Percentiles rank a stretch among this genome's conserved stretches.
These are phyloP conservation scores for Cercospora brassicicola DNA, from an alignment of 2,329 filamentous ascomycete genomes.

Conservation along the genomic window DNA sequence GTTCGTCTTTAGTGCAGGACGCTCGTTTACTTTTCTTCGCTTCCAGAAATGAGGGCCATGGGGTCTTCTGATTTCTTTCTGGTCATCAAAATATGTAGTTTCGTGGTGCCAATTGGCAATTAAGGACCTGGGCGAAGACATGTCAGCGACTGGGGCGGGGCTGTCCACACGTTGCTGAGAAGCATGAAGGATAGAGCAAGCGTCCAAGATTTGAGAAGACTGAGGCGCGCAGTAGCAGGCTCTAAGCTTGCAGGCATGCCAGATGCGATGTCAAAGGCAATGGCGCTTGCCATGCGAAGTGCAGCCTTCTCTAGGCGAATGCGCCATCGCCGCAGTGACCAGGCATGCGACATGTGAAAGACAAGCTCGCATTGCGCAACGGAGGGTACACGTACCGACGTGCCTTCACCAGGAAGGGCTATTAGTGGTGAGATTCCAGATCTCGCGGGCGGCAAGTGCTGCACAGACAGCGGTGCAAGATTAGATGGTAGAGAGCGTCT, in stretches of 20 bases:
- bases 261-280: slow-evolving; percentile 22
- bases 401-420: slow-evolving; percentile 38
- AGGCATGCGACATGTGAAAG: slow-evolving; percentile 17
- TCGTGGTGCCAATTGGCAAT: slow-evolving; percentile 30
- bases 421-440: slow-evolving; percentile 38
- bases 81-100: slow-evolving; percentile 21
- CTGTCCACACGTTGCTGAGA: neutral
- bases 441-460: slow-evolving; percentile 36
- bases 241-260: slow-evolving; percentile 8
- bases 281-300: slow-evolving; percentile 31
- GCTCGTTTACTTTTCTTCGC: slow-evolving; percentile 33
- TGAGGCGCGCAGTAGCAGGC: slow-evolving; percentile 4
- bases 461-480: slow-evolving; percentile 29
- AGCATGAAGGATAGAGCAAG: slow-evolving; percentile 3
- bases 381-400: slow-evolving; percentile 34
- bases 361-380: slow-evolving; percentile 26
- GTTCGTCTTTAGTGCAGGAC: slow-evolving; percentile 4
- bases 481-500: slow-evolving; percentile 26
- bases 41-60: slow-evolving; percentile 33
- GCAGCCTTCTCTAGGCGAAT: slow-evolving; percentile 20
- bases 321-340: slow-evolving; percentile 21
- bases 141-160: slow-evolving; percentile 25
- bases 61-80: slow-evolving; percentile 18
- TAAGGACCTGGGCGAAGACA: slow-evolving; percentile 35
- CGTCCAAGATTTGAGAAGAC: slow-evolving; percentile 2